phyloP scores from a whole-genome alignment of 2,329 filamentous ascomycete genomes.

The Pyrenochaeta sp. region DNA sequence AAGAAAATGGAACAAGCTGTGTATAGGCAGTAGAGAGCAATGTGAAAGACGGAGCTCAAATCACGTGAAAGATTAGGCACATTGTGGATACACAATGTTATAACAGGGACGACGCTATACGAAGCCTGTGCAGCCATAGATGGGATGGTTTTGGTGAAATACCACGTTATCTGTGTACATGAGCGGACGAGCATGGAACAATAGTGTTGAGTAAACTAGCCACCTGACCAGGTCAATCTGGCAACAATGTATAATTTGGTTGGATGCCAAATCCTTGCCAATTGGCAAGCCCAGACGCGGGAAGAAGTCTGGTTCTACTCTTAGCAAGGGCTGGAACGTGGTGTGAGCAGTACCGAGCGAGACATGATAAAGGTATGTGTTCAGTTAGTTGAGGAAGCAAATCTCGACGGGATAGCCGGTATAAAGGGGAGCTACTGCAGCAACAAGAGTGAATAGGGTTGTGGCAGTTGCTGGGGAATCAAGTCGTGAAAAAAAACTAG shows the following conservation, averaged over 20 bases:
- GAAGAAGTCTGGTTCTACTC: not conserved
- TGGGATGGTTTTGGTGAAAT: no score
- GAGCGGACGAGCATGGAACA: no score
- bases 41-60: not conserved
- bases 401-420: not conserved
- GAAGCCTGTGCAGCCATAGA: no score
- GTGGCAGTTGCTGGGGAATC: no score
- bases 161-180: no score
- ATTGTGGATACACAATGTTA: not conserved
- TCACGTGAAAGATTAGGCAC: not conserved
- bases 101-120: no score
- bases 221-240: no score
- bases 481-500: no score
- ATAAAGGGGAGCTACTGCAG: not conserved
- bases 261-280: not conserved
- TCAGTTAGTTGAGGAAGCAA: not conserved
- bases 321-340: not conserved
- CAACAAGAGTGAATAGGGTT: not conserved
- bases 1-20: not conserved
- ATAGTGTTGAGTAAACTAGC: no score
- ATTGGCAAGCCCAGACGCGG: not conserved
- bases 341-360: not conserved
- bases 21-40: not conserved
- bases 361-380: not conserved
- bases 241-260: no score